These are phyloP conservation scores for Leucosporidium scottii DNA, from an alignment of 768 basidiomycete species.

Conservation along the genomic window DNA sequence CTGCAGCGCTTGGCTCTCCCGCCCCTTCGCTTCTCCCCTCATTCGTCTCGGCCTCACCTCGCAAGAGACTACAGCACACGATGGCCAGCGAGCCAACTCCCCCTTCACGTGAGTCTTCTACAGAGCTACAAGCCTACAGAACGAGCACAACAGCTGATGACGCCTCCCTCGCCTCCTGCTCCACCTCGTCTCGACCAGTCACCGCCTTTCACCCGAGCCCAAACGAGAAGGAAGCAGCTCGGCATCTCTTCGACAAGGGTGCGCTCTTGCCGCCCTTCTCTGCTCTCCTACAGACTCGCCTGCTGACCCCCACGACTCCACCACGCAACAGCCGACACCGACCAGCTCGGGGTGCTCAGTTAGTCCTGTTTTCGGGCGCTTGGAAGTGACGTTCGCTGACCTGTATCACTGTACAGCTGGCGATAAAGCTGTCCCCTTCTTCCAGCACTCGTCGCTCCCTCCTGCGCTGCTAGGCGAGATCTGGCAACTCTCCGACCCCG, in stretches of 20 bases:
- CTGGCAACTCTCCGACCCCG: constrained; percentile 85
- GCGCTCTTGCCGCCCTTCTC: background rate
- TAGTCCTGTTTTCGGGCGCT: background rate
- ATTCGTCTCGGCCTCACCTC: background rate
- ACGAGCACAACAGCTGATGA: no score
- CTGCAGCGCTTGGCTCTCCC: no score
- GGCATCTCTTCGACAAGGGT: constrained; percentile 29
- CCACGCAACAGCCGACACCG: constrained; percentile 57
- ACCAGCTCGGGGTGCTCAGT: constrained; percentile 70
- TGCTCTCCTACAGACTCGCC: background rate
- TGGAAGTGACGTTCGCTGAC: background rate
- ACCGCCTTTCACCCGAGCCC: constrained; percentile 5
- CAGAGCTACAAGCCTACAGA: background rate
- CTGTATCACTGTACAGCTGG: constrained; percentile 48
- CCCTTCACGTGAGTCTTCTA: constrained; percentile 6
- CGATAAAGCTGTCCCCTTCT: constrained; percentile 79
- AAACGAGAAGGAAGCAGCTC: constrained; percentile 27
- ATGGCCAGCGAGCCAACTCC: constrained; percentile 21
- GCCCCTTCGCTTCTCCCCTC: no score
- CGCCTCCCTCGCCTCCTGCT: no score
- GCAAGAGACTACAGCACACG: background rate
- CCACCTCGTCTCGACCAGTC: constrained; percentile 9
- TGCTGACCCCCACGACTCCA: background rate
- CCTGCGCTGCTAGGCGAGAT: constrained; percentile 75
- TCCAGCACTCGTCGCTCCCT: constrained; percentile 72